Base-by-base conservation (phyloP, 2,329 filamentous ascomycete genomes). In the Scedosporium boydii region DNA sequence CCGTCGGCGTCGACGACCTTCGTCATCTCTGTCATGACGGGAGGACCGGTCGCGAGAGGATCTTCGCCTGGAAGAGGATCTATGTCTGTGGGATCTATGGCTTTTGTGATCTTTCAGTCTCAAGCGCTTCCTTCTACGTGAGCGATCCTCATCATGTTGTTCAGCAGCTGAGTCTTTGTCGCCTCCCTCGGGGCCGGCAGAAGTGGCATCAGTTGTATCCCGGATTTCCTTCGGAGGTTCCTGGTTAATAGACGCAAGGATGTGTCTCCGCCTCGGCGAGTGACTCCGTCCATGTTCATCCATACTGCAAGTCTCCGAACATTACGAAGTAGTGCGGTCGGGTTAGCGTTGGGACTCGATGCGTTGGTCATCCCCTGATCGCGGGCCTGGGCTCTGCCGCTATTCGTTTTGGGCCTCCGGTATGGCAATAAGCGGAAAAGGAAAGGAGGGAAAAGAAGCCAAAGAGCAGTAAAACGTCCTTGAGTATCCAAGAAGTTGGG, bases 221-320 rank as follows among this genome's bases (percentile, higher is more conserved):
- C 23, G 6, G 21, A 58, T 26, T 7, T 29, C 18, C 53, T 62
- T 44, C 21, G 42, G 60, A 10, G 51, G 51, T 16, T 62, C 71
- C 5, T 72, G 76, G 64, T 81, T 80, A 67, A 80, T 78, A 6
- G 79, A 82, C 6, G 77, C 78, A 18, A 82, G 72, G 21, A 82
- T 80, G 55, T 77, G 78, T n/a, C 78, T 77, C 69, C 80, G 70
- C 66, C 71, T 73, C 34, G 76, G 73, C 27, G 76, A 77, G 14
- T 46, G 34, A n/a, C 58, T 58, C 16, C 48, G 6, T 9, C 7
- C 6, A 34, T 34, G 60, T 27, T 64, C 61, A 46, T 64, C 63
- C 29, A 51, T 58, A 29, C 10, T 23, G 27, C 46, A 21, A 9
- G 21, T 16, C 16, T 21, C 12, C 2, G 16, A 9, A 21, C 27